Percentiles rank a stretch among this genome's conserved stretches.
Evolutionary conservation across 352 stramenopile genomes (phyloP).

Genomic region (Phytophthora citrophthora): DNA sequence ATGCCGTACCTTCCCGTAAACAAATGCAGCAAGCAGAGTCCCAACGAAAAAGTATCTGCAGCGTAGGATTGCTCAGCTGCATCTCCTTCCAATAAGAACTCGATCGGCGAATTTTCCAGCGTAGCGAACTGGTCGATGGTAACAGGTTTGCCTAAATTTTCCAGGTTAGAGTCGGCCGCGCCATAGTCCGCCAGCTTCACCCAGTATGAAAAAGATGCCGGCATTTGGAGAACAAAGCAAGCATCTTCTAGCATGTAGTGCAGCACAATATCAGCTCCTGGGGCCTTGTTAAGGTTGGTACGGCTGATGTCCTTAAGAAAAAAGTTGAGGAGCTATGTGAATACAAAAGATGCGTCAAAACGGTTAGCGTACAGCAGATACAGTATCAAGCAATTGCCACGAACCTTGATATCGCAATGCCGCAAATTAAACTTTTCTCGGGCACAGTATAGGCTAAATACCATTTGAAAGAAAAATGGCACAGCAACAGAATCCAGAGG

Average conservation of each 20-base stretch:
- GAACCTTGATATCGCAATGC: conserved; percentile 98
- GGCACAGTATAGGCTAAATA: conserved; percentile 94
- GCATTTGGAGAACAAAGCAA: conserved; percentile 66
- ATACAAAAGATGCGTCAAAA: conserved; percentile 3
- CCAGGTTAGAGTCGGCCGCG: conserved; percentile 91
- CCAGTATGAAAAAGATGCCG: conserved; percentile 75
- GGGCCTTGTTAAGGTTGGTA: conserved; percentile 34
- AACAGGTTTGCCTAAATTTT: conserved; percentile 91
- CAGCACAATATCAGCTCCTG: conserved; percentile 49
- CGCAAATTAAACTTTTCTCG: conserved; percentile 92
- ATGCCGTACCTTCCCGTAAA: conserved; percentile 93
- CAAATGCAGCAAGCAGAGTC: conserved; percentile 96
- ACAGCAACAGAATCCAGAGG: conserved; percentile 60
- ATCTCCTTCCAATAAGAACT: conserved; percentile 96
- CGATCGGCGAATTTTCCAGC: conserved; percentile 97
- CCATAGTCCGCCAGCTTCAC: conserved; percentile 99
- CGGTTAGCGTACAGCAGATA: conserved; percentile 1
- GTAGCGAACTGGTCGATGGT: conserved; percentile 97
- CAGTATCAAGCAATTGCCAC: conserved; percentile 16
- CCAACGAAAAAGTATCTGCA: conserved; percentile 96
- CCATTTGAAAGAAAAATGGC: conserved; percentile 98
- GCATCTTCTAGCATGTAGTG: conserved; percentile 68
- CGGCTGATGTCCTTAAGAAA: conserved; percentile 91
- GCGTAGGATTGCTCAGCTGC: conserved; percentile 90
- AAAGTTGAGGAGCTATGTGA: conserved; percentile 95